Evolutionary conservation across 805 yeast species (phyloP).

Genomic region (Helenozyma baotianmanensis): DNA sequence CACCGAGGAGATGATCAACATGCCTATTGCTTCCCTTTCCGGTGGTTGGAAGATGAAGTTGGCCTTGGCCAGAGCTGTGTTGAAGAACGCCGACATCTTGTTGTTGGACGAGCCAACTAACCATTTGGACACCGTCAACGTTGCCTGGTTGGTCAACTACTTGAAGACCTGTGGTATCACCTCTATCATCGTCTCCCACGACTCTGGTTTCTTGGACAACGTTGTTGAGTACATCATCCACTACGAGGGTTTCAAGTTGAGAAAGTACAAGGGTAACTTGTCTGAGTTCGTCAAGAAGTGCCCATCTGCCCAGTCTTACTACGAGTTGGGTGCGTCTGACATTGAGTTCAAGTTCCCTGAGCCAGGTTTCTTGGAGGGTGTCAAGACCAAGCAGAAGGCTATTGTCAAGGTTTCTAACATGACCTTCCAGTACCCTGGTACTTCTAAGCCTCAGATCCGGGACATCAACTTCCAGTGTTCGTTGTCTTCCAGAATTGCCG

Average conservation of each 20-base stretch:
- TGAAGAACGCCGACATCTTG: slow-evolving; percentile 96
- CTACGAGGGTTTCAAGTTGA: slow-evolving; percentile 99
- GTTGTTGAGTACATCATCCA: slow-evolving; percentile 97
- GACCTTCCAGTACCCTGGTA: slow-evolving; percentile 99
- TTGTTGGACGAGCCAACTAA: slow-evolving; percentile 99
- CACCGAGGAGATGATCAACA: slow-evolving; percentile 85
- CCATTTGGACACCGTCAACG: slow-evolving; percentile 99
- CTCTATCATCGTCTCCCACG: slow-evolving; percentile 98
- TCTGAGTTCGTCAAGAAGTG: slow-evolving; percentile 98
- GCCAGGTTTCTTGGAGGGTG: slow-evolving; percentile 99
- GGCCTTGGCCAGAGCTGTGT: slow-evolving; percentile 98
- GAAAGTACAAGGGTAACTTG: slow-evolving; percentile 99
- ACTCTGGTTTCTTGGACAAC: slow-evolving; percentile 98
- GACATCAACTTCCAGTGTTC: slow-evolving; percentile 98
- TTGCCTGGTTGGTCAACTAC: slow-evolving; percentile 99
- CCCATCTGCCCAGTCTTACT: slow-evolving; percentile 98
- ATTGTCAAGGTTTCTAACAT: slow-evolving; percentile 96
- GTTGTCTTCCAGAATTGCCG: slow-evolving; percentile 98
- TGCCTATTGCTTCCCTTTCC: slow-evolving; percentile 95
- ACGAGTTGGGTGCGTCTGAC: slow-evolving; percentile 98
- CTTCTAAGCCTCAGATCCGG: slow-evolving; percentile 86
- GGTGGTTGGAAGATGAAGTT: slow-evolving; percentile 99
- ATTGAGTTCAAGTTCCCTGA: slow-evolving; percentile 97
- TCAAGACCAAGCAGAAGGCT: slow-evolving; percentile 99
- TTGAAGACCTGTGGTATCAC: slow-evolving; percentile 97